Base-by-base conservation (phyloP, 2,329 filamentous ascomycete genomes). In the Trichothecium sympodiale region DNA sequence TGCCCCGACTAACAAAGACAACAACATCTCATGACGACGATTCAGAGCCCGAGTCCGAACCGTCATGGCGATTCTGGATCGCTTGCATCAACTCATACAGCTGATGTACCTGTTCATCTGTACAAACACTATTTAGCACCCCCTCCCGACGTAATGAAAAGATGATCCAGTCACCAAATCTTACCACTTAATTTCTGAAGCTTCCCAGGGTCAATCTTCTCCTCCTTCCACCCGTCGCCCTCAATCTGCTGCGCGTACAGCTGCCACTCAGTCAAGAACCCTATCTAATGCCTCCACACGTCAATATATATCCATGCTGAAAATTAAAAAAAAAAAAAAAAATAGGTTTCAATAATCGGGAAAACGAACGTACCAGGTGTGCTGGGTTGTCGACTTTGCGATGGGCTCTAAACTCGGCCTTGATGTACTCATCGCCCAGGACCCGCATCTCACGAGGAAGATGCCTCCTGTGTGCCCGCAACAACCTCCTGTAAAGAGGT, bases 251-350 rank as follows among this genome's bases (percentile, higher is more conserved):
- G 89, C 2, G 87, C 88, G 53, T 96, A 98, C 35, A 85, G 64
- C 58, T 98, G 91, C 89, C 89, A 98, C 58, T 96, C 88, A 0
- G 84, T 89, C 47, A 98, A 68, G 57, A 98, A 98, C 2, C 89
- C 91, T 49, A 96, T 86, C 86, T 94, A 45, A n/a, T n/a, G n/a
- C 20, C 10, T 10, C 6, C 10, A 25, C 10, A 25, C 20, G 20
- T 25, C 6, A 6, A 25, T 10, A 10, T 25, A 25, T 25, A 25
- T 10, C 6, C 20, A 25, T n/a, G n/a, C n/a, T n/a, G n/a, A n/a
- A n/a, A n/a, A n/a, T n/a, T n/a, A n/a, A n/a, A n/a, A n/a, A 8
- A n/a, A 27, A 27, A n/a, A 27, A 27, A 27, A 27, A 27, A 27
- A 27, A n/a, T n/a, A n/a, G n/a, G 12, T 16, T 8, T n/a, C 15